Base-by-base conservation (phyloP, 495 filamentous ascomycete species). In the Podospora australis region DNA sequence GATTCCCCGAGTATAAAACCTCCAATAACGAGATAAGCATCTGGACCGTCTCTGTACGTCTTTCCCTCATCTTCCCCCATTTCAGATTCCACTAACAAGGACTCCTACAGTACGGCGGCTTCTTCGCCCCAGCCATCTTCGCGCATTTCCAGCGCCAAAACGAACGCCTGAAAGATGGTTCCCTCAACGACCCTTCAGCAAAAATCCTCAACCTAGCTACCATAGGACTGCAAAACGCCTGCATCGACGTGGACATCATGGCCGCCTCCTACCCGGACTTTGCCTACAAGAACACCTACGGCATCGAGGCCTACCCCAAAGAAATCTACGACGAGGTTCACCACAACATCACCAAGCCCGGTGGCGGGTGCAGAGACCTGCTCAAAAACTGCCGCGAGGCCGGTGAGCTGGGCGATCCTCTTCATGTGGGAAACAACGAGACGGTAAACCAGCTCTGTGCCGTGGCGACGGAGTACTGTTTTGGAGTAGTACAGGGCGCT, bases 241-340 rank as follows among this genome's bases (percentile, higher is more conserved):
- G 86, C 52, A 71, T 90, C 35, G 87, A 92, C 64, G 70, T 78
- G 24, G 56, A 78, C 20, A 74, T 80, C 6, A 84, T 90, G 66
- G 72, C 69, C 3, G 72, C 76, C 1, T 77, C 66, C 28, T 90
- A 88, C 55, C 79, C 84, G 1, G 59, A 74, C n/a, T 80, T 86
- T 57, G 83, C 84, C 11, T 71, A 78, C 43, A 80, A 82, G 63
- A 92, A 92, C 57, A 86, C 86, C 10, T 92, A 88, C 55, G 79
- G 77, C 6, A 78, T 90, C 25, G 55, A 79, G 49, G 70, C 79
- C 1, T 43, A 43, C n/a, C 22, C 40, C 2, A 13, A 43, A 4
- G 40, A 43, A 16, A 79, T 86, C 62, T 70, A 54, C 54, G 69
- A 50, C 60, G 72, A 59, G 38, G 55, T 54, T 69, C 69, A 46